Evolutionary conservation across 1,139 yeast species (phyloP), one percentile per base, ranked within the genome.

Genomic region (Saccharomyces hybrid): DNA sequence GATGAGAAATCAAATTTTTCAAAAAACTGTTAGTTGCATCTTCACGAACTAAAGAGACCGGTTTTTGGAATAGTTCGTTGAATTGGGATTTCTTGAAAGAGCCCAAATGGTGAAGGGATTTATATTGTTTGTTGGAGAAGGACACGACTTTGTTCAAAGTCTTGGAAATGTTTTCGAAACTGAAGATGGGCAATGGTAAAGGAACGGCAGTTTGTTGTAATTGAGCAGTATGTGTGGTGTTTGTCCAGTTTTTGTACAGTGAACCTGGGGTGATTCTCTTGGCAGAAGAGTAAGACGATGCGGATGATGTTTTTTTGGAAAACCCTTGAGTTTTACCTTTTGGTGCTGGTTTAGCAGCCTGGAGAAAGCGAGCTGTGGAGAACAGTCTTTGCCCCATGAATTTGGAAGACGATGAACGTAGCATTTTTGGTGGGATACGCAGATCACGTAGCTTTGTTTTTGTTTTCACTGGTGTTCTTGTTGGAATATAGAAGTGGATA

Each of bases 31-130:
- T 50, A 3, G 69, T 67, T 16, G 67, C 54, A 4, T 62, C 67
- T 25, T 68, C 59, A 62, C 81, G 78, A 2, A 82, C 73, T 56
- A 85, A 64, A 0, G 88, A 74, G 2, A 82, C 68, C 16, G 90
- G 91, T 34, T 73, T 72, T 31, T 73, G 66, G 64, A 82, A 84
- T 50, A 83, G 64, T 67, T 85, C 93, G 60, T 81, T 80, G 65
- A 77, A 82, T 69, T 85, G 93, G 59, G 74, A 76, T 59, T 80
- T 83, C 61, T 81, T 80, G 68, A 85, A 85, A 0, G 83, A 72
- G n/a, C 86, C 86, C 51, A 82, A 67, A 26, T 63, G 66, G 50
- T 59, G 64, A 34, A 68, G 53, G n/a, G 59, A 50, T 47, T 61
- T 60, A 42, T 60, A 60, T 47, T 67, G 71, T 16, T 55, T 55